Evolutionary conservation across 352 stramenopile genomes (phyloP).

Genomic region (Phytophthora tubulina): DNA sequence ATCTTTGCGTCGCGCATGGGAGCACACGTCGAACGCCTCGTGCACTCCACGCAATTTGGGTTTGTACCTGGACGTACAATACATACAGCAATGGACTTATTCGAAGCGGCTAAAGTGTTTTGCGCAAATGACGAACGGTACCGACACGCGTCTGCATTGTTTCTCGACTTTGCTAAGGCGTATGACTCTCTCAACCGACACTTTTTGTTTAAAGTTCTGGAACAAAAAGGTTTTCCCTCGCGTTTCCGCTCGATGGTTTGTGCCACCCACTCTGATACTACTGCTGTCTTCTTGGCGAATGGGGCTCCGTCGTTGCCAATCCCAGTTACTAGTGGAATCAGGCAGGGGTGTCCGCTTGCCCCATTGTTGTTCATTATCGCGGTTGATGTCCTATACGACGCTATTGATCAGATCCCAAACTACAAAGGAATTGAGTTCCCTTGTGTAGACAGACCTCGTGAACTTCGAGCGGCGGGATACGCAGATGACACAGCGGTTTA

Average conservation of each 20-base stretch:
- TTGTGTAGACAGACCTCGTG: not conserved
- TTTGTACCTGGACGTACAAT: not conserved
- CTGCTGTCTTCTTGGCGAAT: not conserved
- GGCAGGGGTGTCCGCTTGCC: not conserved
- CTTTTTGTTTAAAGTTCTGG: not conserved
- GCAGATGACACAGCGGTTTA: not conserved
- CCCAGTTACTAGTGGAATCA: not conserved
- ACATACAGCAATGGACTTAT: not conserved
- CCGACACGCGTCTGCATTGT: not conserved
- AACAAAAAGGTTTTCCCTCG: not conserved
- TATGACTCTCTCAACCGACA: not conserved
- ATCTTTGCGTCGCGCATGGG: not conserved
- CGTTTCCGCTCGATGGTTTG: not conserved
- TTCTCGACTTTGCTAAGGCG: not conserved
- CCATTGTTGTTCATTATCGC: not conserved
- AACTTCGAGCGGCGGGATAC: not conserved
- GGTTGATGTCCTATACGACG: too few relatives aligned
- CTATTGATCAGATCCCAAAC: too few relatives aligned
- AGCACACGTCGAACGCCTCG: too few relatives aligned
- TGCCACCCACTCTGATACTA: not conserved
- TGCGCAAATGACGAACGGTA: not conserved
- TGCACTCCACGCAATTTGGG: not conserved
- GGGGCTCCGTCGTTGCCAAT: not conserved
- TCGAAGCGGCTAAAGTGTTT: not conserved
- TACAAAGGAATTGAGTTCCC: not conserved